Base-by-base conservation (phyloP, 176 grass and related monocot genomes). In the Melocanna baccifera region DNA sequence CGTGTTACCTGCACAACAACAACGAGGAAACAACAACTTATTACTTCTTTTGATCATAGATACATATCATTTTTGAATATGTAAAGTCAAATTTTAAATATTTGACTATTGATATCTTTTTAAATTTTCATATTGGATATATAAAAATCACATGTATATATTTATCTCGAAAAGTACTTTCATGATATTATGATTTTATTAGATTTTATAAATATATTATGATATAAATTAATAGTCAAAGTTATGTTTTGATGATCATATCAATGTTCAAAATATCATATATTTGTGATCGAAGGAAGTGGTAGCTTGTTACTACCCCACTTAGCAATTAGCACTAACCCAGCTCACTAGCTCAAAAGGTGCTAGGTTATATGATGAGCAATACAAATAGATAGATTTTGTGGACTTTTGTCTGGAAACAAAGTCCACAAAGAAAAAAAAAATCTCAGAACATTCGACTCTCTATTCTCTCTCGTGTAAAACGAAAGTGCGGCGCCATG, bases 171-270 rank as follows among this genome's bases (percentile, higher is more conserved):
- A 39, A 39, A 39, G 6, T 39, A 39, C 7, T 39, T 39, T 39
- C 6, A 6, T 39, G 5, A 39, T 1, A 39, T 39, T 39, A 39
- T 1, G 37, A 39, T 6, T 39, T 39, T 39, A 6, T 39, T 39
- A 0, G 0, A 0, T 39, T 39, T 39, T 39, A 39, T 39, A 39
- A 39, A 39, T 7, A 7, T 39, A 39, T 39, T 39, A 39, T 39
- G 7, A 6, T 39, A 39, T 39, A 39, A 39, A 7, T 39, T 39
- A 39, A 7, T 39, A 39, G 0, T 39, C 0, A 39, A 39, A 39
- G 0, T 6, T 7, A 5, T 39, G 6, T 39, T 39, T 6, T 39
- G 0, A 5, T 1, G 6, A 39, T 1, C 37, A 0, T 6, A 6
- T 39, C 37, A 6, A 39, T 39, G 5, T 39, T 39, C 0, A 39